Base-by-base conservation (phyloP, 345 rosid species). In the Salix purpurea region DNA sequence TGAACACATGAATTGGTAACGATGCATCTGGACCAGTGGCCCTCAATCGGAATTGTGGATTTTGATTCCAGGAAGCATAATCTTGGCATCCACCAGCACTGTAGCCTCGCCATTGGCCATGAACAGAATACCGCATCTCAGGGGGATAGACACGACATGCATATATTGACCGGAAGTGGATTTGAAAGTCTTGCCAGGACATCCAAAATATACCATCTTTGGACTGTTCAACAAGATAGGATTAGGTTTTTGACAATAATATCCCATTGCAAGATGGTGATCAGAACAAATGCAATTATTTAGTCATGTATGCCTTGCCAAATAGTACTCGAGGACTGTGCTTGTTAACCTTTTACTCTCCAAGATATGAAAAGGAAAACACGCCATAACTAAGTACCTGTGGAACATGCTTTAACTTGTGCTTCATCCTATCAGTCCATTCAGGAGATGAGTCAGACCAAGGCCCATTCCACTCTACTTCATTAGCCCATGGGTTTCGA, bases 81-180 rank as follows among this genome's bases (percentile, higher is more conserved):
- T 96, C 99, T 80, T 96, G 99, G 88, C 99, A 96, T 74, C 99
- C 99, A 78, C 99, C 99, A 37, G 99, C 98, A 87, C 95, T 96
- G 74, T 85, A 91, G 82, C 95, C 95, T 76, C 91, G 91, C 99
- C 99, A 96, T 72, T 96, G 98, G 46, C 98, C 93, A 72, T 90
- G 96, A 78, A 96, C 94, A 24, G 97, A 94, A 88, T 92, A 89
- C 28, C 98, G 94, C 99, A 96, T 96, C 86, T 96, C 99, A 11
- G 91, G 86, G 62, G 99, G 99, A 66, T 96, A 96, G 73, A 96
- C 93, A 26, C 99, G 97, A 70, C 99, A 96, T 37, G 94, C 97
- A 81, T 96, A 96, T 75, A 96, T 94, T n/a, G 99, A 96, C 69
- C 98, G 86, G 88, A 96, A 96, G 85, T 96, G 99, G 81, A 96